Base-by-base conservation (phyloP, 2,329 filamentous ascomycete genomes). In the Scortechinia acanthostroma region DNA sequence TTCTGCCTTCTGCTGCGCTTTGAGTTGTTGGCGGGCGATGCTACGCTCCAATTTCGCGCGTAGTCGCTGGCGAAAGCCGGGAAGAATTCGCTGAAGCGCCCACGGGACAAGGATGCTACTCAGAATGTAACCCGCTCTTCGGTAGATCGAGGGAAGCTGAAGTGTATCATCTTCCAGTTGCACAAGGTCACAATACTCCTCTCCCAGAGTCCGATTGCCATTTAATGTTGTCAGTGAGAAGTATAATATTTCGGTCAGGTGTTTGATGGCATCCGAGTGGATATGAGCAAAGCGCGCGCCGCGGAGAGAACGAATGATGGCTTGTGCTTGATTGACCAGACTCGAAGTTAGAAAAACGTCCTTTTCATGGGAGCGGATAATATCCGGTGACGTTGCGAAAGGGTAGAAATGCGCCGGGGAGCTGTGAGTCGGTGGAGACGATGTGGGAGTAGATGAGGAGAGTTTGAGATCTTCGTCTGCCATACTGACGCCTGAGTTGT, bases 351-450 rank as follows among this genome's bases (percentile, higher is more conserved):
- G 6, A 17, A 13, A 40, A 17, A 10, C 35, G 17, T 40, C 35
- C 17, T 40, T 40, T 17, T 40, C 35, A 19, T 40, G 35, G 20
- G 35, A 40, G 10, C 35, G 35, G 35, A 40, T 40, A 17, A 40
- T 40, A 19, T 40, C 35, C 17, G 35, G 35, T 6, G 35, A 40
- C 20, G 35, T 40, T 40, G 35, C 35, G 35, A 40, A 40, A 6
- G 35, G 35, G 17, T 40, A 40, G 35, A 40, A 40, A 19, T 40
- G 35, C 13, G 35, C 35, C 17, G 35, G 17, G 10, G 17, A 6
- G n/a, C 25, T n/a, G 25, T 10, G 25, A n/a, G n/a, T n/a, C n/a
- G n/a, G n/a, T n/a, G n/a, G n/a, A n/a, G n/a, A n/a, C 6, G 35
- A 10, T 10, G 35, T 40, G 35, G 35, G 35, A 10, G 17, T 40